These are phyloP conservation scores for Aspergillus sp. DNA, from an alignment of 2,329 filamentous ascomycete species.

Conservation along the genomic window DNA sequence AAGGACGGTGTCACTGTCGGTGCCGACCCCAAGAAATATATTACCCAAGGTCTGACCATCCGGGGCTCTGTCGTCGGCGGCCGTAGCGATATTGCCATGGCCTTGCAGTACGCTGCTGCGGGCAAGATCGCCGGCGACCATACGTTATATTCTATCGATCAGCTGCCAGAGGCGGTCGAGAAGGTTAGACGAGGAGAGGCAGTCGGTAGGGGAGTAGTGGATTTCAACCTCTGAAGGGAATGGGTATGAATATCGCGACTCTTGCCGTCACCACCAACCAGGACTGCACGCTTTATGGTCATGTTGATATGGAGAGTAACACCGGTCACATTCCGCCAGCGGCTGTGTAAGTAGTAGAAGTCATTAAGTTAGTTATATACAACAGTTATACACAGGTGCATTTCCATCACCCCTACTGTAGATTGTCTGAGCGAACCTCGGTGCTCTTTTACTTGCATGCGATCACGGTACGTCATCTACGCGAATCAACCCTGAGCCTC, in stretches of 20 bases:
- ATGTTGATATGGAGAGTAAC: too few relatives aligned
- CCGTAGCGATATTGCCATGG: slow-evolving; percentile 34
- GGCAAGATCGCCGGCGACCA: slow-evolving; percentile 52
- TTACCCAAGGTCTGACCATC: slow-evolving; percentile 27
- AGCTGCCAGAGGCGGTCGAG: slow-evolving; percentile 53
- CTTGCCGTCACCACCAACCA: too few relatives aligned
- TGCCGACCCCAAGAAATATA: slow-evolving; percentile 24
- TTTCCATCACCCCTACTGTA: too few relatives aligned
- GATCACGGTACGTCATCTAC: too few relatives aligned
- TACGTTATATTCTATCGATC: slow-evolving; percentile 48
- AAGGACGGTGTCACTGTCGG: slow-evolving; percentile 20
- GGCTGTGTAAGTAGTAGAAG: too few relatives aligned
- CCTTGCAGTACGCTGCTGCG: slow-evolving; percentile 46
- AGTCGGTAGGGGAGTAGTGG: slow-evolving; percentile 54
- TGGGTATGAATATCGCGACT: neutral
- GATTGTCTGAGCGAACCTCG: too few relatives aligned
- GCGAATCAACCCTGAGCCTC: too few relatives aligned
- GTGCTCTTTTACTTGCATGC: too few relatives aligned
- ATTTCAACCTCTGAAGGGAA: slow-evolving; percentile 44
- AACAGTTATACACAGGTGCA: too few relatives aligned
- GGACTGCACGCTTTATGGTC: too few relatives aligned
- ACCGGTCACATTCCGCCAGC: too few relatives aligned
- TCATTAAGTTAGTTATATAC: too few relatives aligned
- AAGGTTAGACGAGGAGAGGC: slow-evolving; percentile 51
- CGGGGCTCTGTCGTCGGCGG: slow-evolving; percentile 32